phyloP scores from a whole-genome alignment of 176 grass and related monocot species.

The Aegilops tauschii region DNA sequence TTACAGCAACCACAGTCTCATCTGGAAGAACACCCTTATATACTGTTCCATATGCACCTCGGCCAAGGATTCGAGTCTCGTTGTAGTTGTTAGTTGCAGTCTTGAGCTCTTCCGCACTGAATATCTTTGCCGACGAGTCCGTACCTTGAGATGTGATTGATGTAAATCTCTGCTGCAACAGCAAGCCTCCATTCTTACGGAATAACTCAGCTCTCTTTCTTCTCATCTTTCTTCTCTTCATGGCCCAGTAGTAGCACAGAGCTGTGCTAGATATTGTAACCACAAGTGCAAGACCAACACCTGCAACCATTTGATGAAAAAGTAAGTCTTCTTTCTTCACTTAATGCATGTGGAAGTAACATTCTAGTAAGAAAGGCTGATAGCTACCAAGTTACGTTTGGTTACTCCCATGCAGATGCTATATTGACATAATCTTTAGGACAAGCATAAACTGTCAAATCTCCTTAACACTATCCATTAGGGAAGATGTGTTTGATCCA shows the following conservation, averaged over 20 bases:
- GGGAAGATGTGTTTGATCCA: background rate
- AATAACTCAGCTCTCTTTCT: slow-evolving; percentile 38
- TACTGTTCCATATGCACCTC: slow-evolving; percentile 46
- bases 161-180: slow-evolving; percentile 44
- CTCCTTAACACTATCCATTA: background rate
- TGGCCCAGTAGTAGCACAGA: slow-evolving; percentile 6
- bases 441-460: background rate
- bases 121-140: slow-evolving; percentile 34
- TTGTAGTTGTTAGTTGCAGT: slow-evolving; percentile 33
- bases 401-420: background rate
- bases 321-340: background rate
- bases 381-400: background rate
- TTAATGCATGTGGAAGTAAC: background rate
- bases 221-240: slow-evolving; percentile 19
- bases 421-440: background rate
- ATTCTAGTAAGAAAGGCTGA: background rate
- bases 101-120: slow-evolving; percentile 43
- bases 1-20: slow-evolving; percentile 38
- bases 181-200: slow-evolving; percentile 50
- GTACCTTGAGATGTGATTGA: background rate
- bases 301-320: background rate
- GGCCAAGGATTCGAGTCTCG: slow-evolving; percentile 34
- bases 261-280: background rate
- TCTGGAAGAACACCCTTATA: slow-evolving; percentile 45
- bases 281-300: slow-evolving; percentile 20